phyloP scores from a whole-genome alignment of 495 filamentous ascomycete genomes.

The Annulohypoxylon moriforme region DNA sequence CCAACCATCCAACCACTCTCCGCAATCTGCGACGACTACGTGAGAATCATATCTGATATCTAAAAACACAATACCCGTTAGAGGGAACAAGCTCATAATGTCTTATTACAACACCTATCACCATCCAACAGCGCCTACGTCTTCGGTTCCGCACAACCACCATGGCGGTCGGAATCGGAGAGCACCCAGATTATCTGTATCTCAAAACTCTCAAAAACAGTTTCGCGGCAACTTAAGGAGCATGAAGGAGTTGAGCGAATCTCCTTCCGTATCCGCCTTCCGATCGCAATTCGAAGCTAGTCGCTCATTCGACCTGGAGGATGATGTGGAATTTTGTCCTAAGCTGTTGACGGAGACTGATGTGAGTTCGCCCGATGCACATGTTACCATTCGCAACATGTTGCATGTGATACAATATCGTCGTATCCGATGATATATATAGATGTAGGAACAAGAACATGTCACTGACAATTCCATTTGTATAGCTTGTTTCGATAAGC shows the following conservation, averaged over 20 bases:
- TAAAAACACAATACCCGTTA: constrained; percentile 22
- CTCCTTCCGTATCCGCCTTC: constrained; percentile 77
- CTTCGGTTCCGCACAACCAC: constrained; percentile 73
- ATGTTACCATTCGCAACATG: constrained; percentile 15
- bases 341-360: constrained; percentile 93
- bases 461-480: constrained; percentile 37
- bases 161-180: constrained; percentile 89
- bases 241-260: constrained; percentile 89
- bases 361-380: constrained; percentile 69
- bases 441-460: constrained; percentile 3
- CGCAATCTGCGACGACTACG: constrained; percentile 32
- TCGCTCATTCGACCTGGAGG: constrained; percentile 95
- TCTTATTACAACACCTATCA: constrained; percentile 81
- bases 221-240: constrained; percentile 83
- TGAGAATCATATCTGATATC: constrained; percentile 22
- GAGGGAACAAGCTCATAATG: constrained; percentile 64
- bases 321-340: constrained; percentile 97
- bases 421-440: background rate
- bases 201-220: constrained; percentile 86
- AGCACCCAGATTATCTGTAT: constrained; percentile 80
- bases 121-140: constrained; percentile 67
- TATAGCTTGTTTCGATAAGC: constrained; percentile 82
- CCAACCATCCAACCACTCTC: constrained; percentile 39
- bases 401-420: constrained; percentile 24
- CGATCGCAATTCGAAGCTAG: constrained; percentile 89